These are phyloP conservation scores for Symbiodinium natans DNA, from an alignment of 73 alveolate species.

Conservation along the genomic window DNA sequence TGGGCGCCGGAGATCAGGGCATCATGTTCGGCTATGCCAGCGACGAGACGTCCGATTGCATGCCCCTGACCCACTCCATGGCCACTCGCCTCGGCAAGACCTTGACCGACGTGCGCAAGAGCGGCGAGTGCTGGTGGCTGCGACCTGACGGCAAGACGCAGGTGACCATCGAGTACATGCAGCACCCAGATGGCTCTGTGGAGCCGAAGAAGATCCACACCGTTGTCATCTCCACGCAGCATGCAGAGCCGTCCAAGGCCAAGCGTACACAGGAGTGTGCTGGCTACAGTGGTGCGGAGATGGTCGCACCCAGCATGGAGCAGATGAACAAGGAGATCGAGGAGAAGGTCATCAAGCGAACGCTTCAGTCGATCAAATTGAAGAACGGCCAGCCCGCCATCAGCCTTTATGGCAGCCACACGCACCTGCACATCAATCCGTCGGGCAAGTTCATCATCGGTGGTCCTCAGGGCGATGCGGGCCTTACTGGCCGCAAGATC, in stretches of 20 bases:
- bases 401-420: slow-evolving; percentile 95
- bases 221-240: slow-evolving; percentile 98
- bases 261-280: slow-evolving; percentile 81
- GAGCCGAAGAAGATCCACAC: slow-evolving; percentile 98
- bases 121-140: slow-evolving; percentile 96
- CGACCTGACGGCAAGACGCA: slow-evolving; percentile 99
- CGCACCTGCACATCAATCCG: slow-evolving; percentile 94
- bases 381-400: not conserved
- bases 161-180: slow-evolving; percentile 98
- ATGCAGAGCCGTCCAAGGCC: slow-evolving; percentile 95
- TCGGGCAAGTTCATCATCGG: slow-evolving; percentile 98
- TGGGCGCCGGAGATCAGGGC: slow-evolving; percentile 99
- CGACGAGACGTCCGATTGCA: slow-evolving; percentile 98
- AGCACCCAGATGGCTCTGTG: slow-evolving; percentile 96
- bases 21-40: slow-evolving; percentile 99
- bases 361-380: slow-evolving; percentile 19
- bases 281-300: slow-evolving; percentile 82
- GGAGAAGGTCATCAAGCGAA: slow-evolving; percentile 63
- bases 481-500: slow-evolving; percentile 98
- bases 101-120: slow-evolving; percentile 98
- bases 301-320: slow-evolving; percentile 86
- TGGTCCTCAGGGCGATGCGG: slow-evolving; percentile 99
- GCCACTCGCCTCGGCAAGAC: slow-evolving; percentile 97
- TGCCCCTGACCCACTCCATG: slow-evolving; percentile 99
- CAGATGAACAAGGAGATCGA: slow-evolving; percentile 89